A percentile compares a stretch with the other conserved stretches of the same genome.
Conservation (phyloP, 2,329 filamentous ascomycete species). For the Tolypocladium tropicale region DNA sequence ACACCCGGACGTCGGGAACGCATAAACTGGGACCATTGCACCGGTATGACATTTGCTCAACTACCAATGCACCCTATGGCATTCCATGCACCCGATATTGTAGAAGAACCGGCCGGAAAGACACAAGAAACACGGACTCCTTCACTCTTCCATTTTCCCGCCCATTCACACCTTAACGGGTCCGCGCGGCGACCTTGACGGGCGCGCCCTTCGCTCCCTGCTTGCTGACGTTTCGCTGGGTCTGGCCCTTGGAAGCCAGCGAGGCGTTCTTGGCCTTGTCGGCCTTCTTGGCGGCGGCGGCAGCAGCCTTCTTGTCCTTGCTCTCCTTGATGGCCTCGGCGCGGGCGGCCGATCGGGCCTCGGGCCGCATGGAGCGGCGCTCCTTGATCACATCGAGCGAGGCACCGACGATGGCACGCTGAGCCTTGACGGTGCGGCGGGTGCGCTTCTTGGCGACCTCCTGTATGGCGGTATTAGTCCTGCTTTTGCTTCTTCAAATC, state of each 20-base stretch:
- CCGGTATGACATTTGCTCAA: constrained; percentile 22
- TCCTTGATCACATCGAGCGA: constrained; percentile 99
- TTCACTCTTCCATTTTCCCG: constrained; percentile 15
- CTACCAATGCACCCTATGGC: constrained; percentile 32
- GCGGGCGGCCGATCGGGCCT: constrained; percentile 88
- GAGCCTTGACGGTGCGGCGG: constrained; percentile 94
- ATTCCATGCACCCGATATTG: constrained; percentile 31
- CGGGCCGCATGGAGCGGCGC: constrained; percentile 87
- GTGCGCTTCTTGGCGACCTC: constrained; percentile 99
- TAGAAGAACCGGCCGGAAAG: constrained; percentile 32
- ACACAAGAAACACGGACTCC: constrained; percentile 32
- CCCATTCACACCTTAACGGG: constrained; percentile 47
- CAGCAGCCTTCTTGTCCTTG: constrained; percentile 95
- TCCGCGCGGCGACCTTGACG: constrained; percentile 75
- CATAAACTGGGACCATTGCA: constrained; percentile 1
- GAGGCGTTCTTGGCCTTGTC: constrained; percentile 96
- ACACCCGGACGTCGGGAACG: not conserved
- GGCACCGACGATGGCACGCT: constrained; percentile 98
- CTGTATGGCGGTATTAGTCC: constrained; percentile 47
- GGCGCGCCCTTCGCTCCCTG: constrained; percentile 89
- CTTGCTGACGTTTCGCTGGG: constrained; percentile 81
- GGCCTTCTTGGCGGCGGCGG: constrained; percentile 89
- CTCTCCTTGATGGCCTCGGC: constrained; percentile 85
- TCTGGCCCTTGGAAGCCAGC: constrained; percentile 64
- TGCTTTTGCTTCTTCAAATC: constrained; percentile 6